Evolutionary conservation across 768 basidiomycete genomes (phyloP).

Genomic region (Cyathus striatus): DNA sequence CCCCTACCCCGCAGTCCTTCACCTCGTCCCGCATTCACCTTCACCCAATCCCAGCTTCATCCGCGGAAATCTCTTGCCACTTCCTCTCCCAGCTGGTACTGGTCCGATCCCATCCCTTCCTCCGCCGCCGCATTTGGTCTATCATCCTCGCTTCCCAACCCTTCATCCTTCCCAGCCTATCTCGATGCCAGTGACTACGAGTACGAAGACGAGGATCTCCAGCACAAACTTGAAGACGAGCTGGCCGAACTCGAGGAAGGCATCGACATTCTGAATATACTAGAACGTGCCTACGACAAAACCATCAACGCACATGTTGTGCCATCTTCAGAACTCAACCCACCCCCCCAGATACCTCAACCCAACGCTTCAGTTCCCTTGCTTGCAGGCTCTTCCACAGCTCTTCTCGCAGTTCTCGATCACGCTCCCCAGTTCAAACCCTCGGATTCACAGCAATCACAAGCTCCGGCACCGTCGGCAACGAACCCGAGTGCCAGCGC

Average conservation of each 20-base stretch:
- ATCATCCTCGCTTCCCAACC: too few species aligned
- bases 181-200: too few species aligned
- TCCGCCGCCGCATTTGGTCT: too few species aligned
- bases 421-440: slow-evolving; percentile 14
- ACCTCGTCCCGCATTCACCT: slow-evolving; percentile 7
- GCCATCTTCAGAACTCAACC: slow-evolving; percentile 9
- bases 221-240: slow-evolving; percentile 25
- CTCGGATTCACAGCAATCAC: not conserved
- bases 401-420: slow-evolving; percentile 60
- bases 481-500: not conserved
- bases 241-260: slow-evolving; percentile 69
- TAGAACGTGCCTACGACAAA: slow-evolving; percentile 66
- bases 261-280: slow-evolving; percentile 60
- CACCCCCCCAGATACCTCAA: slow-evolving; percentile 9
- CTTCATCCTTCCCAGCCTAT: slow-evolving; percentile 1
- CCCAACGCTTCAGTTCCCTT: slow-evolving; percentile 34
- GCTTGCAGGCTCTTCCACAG: slow-evolving; percentile 61
- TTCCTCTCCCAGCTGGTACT: slow-evolving; percentile 13
- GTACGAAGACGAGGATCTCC: slow-evolving; percentile 10
- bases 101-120: slow-evolving; percentile 10
- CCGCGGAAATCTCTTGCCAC: slow-evolving; percentile 9
- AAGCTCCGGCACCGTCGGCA: not conserved
- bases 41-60: slow-evolving; percentile 3
- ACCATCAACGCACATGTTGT: slow-evolving; percentile 59
- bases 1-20: too few species aligned